These are phyloP conservation scores for barrel medic (Medicago truncatula) DNA, from an alignment of 306 rosid species.

Conservation along the genomic window DNA sequence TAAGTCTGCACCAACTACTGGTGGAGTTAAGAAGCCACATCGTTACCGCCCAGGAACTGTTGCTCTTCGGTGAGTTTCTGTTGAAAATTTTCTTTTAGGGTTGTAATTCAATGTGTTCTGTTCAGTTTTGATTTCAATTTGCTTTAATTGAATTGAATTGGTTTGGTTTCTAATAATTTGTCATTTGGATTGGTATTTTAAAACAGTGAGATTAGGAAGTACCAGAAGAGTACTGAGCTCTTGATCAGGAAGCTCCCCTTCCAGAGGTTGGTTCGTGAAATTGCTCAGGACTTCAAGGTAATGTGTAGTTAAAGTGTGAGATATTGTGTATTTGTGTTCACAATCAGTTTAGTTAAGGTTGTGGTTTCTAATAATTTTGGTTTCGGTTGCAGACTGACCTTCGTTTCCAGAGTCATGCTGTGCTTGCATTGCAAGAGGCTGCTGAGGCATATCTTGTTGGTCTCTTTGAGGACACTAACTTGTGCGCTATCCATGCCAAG, in stretches of 20 bases:
- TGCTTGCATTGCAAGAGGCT: conserved; percentile 89
- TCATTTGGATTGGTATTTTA: background rate
- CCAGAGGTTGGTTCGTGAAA: conserved; percentile 95
- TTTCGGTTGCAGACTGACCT: conserved; percentile 70
- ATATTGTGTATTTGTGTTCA: rapidly evolving
- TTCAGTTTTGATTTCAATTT: background rate
- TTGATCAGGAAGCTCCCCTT: conserved; percentile 90
- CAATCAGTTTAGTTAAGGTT: background rate
- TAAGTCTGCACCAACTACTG: conserved; percentile 96
- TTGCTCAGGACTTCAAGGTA: conserved; percentile 96
- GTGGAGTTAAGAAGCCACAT: conserved; percentile 97
- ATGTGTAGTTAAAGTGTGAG: background rate
- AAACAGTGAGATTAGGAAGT: conserved; percentile 87
- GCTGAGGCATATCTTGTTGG: conserved; percentile 95
- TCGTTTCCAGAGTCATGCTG: conserved; percentile 98
- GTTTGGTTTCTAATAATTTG: background rate
- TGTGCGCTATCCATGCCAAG: conserved; percentile 94
- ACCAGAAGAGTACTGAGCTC: conserved; percentile 91
- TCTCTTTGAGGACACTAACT: conserved; percentile 86
- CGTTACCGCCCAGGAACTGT: conserved; percentile 95
- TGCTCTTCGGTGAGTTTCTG: conserved; percentile 73
- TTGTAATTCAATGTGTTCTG: background rate
- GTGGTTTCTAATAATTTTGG: background rate
- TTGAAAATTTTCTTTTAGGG: background rate
- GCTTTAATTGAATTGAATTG: background rate